A percentile compares a stretch with the other conserved stretches of the same genome.
These are phyloP conservation scores for Pholiota microspora DNA, from an alignment of 768 basidiomycete species.

Conservation along the genomic window DNA sequence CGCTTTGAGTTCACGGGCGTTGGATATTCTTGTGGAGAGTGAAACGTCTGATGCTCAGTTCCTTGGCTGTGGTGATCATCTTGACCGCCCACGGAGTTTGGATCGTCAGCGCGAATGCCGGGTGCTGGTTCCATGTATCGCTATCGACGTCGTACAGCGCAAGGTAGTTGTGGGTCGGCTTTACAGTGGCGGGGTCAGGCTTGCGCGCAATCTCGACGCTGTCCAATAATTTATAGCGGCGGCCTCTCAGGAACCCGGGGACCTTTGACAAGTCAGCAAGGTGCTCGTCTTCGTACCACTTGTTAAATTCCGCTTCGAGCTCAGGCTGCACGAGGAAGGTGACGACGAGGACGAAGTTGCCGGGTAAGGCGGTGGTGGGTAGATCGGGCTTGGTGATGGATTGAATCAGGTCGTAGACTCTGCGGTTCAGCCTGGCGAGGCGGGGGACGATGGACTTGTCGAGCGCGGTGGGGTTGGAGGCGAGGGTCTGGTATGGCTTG, in stretches of 20 bases:
- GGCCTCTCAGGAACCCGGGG: slow-evolving; percentile 28
- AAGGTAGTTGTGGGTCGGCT: slow-evolving; percentile 27
- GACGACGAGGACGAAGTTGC: slow-evolving; percentile 23
- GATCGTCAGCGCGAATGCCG: slow-evolving; percentile 23
- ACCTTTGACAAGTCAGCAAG: slow-evolving; percentile 26
- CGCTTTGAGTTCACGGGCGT: background rate
- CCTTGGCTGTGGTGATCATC: slow-evolving; percentile 18
- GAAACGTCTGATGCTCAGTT: slow-evolving; percentile 21
- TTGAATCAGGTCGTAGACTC: slow-evolving; percentile 22
- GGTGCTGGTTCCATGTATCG: slow-evolving; percentile 17
- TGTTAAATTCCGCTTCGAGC: slow-evolving; percentile 29
- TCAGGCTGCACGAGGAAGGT: slow-evolving; percentile 19
- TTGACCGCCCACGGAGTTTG: slow-evolving; percentile 25
- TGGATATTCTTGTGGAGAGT: slow-evolving; percentile 23
- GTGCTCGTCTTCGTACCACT: slow-evolving; percentile 36
- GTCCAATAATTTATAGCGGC: slow-evolving; percentile 27
- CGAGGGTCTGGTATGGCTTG: slow-evolving; percentile 26
- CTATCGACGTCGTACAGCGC: slow-evolving; percentile 30
- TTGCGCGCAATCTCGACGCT: slow-evolving; percentile 15
- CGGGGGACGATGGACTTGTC: slow-evolving; percentile 24
- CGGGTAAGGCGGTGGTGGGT: slow-evolving; percentile 15
- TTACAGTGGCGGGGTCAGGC: slow-evolving; percentile 9
- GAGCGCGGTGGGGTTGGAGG: slow-evolving; percentile 21
- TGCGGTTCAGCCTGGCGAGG: slow-evolving; percentile 23
- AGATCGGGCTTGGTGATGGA: slow-evolving; percentile 13